Evolutionary conservation across 2,329 filamentous ascomycete genomes (phyloP), one percentile per base, ranked within the genome.

Genomic region (Penicillium brevicompactum): DNA sequence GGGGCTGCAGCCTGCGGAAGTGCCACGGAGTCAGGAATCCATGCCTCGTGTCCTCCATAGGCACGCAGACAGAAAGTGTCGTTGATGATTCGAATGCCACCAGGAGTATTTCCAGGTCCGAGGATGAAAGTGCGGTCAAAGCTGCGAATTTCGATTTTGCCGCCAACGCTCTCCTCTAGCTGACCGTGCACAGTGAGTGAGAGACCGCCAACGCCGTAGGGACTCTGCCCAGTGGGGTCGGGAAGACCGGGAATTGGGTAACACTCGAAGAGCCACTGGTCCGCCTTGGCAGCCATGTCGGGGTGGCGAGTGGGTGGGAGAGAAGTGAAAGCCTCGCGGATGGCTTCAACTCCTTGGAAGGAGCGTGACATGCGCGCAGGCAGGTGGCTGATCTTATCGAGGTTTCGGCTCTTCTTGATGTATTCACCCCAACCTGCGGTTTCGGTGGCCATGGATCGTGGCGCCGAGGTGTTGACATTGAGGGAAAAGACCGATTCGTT

Each of bases 191-290:
- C 82, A 7, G 84, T 87, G 62, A 95, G 84, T 47, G 90, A 82
- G 60, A 95, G 83, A 7, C 91, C 91, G 60, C 90, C 89, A 18
- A 93, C 90, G 4, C 90, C 90, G 18, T 78, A 76, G 1, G 76
- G 70, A 57, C 81, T 87, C 60, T 87, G 75, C 1, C 86, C 85
- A 11, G 81, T 82, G 2, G 86, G 87, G 64, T 95, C 91, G 2
- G 83, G 82, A 22, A 95, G 80, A 32, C 87, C 86, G 1, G 87
- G 84, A 32, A 92, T 78, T 14, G 88, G 83, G 65, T 91, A 87
- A 62, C 90, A 92, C 73, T 96, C 91, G 68, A 96, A 86, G 49
- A 91, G 84, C 81, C 91, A 96, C 65, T 92, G 89, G 67, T 84
- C 80, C 11, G 86, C 75, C 45, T 90, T 84, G 1, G 82, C 76